Evolutionary conservation across 164 flowering plant species (phyloP), one percentile per base, ranked within the genome.

Genomic region (Houttuynia cordata): DNA sequence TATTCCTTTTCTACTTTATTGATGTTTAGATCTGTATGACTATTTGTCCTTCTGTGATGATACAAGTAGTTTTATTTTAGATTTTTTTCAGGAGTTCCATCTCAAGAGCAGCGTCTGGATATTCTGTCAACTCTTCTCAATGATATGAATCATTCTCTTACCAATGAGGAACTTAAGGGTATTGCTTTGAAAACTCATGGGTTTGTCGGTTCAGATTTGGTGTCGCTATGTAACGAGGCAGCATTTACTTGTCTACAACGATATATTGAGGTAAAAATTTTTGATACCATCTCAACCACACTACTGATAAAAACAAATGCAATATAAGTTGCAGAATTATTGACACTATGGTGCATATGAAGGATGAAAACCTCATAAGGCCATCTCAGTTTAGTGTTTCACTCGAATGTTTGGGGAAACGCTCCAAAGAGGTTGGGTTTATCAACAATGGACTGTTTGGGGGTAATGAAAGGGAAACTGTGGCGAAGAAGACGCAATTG

Each of bases 191-290:
- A 67, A 42, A 85, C 97, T n/a, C 96, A 94, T 78, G 99, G 99
- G 59, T 94, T 83, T 78, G 97, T 94, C 58, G 97, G 99, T 61
- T 91, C 96, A 69, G 99, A 94, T 81, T 71, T 94, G 47, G 82
- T 84, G 66, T 74, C 91, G 18, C 81, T 91, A 10, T 86, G 91
- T 74, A 80, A 82, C 69, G 91, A 85, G 67, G 97, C 97, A 24
- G 89, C 88, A 53, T 64, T 80, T 58, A 68, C 72, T 61, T 76
- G 88, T 74, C 84, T 91, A 20, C 79, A 85, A 66, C 89, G 77
- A 54, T 73, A 70, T 71, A 64, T 71, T 63, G 70, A 71, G 40
- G 62, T 59, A 13, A 68, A 70, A 56, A 67, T 64, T 45, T 59
- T 71, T 37, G n/a, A 17, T 45, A 21, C 45, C 37, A 6, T 30